Evolutionary conservation across 108 stramenopile species (phyloP).

Genomic region (Cylindrotheca closterium): DNA sequence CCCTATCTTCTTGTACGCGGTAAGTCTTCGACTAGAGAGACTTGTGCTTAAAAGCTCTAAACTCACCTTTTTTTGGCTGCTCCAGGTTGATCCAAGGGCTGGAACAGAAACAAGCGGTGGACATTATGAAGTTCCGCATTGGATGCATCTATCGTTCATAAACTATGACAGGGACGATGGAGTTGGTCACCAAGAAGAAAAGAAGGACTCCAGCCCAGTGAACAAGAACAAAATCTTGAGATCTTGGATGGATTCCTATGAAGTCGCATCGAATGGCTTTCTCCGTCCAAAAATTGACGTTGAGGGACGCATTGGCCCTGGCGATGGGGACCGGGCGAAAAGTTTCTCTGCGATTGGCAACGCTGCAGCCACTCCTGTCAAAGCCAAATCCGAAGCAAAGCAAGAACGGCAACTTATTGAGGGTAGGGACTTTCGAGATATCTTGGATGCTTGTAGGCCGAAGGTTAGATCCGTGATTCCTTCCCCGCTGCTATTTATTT

Average conservation of each 20-base stretch:
- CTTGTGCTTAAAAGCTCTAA: background rate
- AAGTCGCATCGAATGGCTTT: constrained; percentile 52
- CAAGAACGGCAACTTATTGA: constrained; percentile 70
- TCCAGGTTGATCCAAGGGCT: constrained; percentile 11
- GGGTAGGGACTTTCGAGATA: constrained; percentile 75
- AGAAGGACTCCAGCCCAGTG: constrained; percentile 9
- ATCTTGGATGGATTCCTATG: constrained; percentile 22
- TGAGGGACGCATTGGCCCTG: background rate
- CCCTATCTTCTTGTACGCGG: constrained; percentile 93
- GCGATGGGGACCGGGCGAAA: background rate
- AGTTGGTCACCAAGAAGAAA: constrained; percentile 17
- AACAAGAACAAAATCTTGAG: constrained; percentile 1
- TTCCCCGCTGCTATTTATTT: constrained; percentile 29
- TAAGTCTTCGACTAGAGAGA: constrained; percentile 14
- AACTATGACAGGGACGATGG: constrained; percentile 59
- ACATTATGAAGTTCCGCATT: constrained; percentile 85
- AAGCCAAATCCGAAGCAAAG: constrained; percentile 33
- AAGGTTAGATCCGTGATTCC: constrained; percentile 43
- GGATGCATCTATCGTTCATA: constrained; percentile 88
- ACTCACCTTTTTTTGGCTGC: too few relatives aligned
- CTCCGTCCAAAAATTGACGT: constrained; percentile 16
- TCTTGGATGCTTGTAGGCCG: constrained; percentile 83
- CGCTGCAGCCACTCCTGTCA: constrained; percentile 32
- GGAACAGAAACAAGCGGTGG: constrained; percentile 38
- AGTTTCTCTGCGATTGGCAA: constrained; percentile 41